Base-by-base conservation (phyloP, 75 land plant genomes). In the Gnetum montanum region DNA sequence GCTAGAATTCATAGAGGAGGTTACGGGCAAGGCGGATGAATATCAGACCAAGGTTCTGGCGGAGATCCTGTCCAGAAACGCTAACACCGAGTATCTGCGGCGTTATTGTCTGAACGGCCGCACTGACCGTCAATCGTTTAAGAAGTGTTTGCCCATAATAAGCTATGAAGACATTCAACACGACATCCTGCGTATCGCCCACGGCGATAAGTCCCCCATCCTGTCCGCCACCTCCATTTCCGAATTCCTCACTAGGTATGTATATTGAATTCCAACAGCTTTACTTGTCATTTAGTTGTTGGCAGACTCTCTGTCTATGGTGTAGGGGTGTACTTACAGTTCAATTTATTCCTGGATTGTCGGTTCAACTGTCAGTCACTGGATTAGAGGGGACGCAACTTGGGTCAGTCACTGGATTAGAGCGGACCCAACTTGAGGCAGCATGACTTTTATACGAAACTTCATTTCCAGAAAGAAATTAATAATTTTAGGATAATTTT, bases 221-320 rank as follows among this genome's bases (percentile, higher is more conserved):
- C 67, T 92, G 18, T 76, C 73, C 28, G 59, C 83, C 25, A 70
- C 81, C 29, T 86, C 97, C 59, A 58, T 92, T 7, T 70, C 83
- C 38, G 90, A 84, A 61, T 95, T 92, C 61, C 74, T 84, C 35
- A 84, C 88, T 8, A 84, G 87, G 87, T 76, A 52, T n/a, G n/a
- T n/a, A n/a, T n/a, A 12, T 3, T 23, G 4, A 24, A 11, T 4
- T 31, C 22, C 29, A 16, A 8, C 23, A 33, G 12, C 3, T 52
- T 6, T n/a, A 2, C 13, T 45, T 16, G 20, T 24, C 23, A 16
- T 30, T 19, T 29, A 3, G n/a, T 56, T 0, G 19, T 27, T 38
- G n/a, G 20, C 51, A n/a, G n/a, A n/a, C n/a, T n/a, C n/a, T n/a
- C n/a, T n/a, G n/a, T n/a, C n/a, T n/a, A n/a, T n/a, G n/a, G n/a